Evolutionary conservation across 257 asterid genomes (phyloP), one percentile per base, ranked within the genome.

Genomic region (Linaria vulgaris): DNA sequence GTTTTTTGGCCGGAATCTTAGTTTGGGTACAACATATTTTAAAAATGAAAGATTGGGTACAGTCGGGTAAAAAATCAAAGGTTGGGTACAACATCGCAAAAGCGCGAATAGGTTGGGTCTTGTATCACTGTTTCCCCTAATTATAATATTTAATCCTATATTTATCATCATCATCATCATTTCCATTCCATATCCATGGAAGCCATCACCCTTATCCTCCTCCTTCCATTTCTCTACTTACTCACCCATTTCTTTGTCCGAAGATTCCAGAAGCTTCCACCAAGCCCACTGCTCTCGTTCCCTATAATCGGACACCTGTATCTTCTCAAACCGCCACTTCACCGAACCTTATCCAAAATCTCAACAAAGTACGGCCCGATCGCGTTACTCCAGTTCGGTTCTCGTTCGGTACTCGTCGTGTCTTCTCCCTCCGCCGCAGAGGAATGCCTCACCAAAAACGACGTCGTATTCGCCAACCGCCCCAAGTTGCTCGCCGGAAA

Each of bases 271-370:
- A 82, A 80, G 12, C 69, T 65, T 4, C 85, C 87, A 5, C 94
- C 87, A 14, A 21, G 67, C 14, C 90, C 86, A 13, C 71, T 66
- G 17, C 80, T 69, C 46, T 15, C 72, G 15, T 63, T 88, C 4
- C 94, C 96, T 2, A 3, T 87, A 9, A 30, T 88, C 0, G 94
- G 88, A 68, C 92, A 87, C 56, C 82, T 84, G 3, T 72, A 85
- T 54, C 75, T 81, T 50, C 24, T 88, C 25, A 77, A 75, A 39
- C 69, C 71, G 13, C 91, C 94, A 2, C 74, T 83, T 45, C 87
- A 85, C 21, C 72, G 71, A 45, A 74, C 90, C 71, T 49, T 81
- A 9, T 70, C 74, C 41, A 68, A 72, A 11, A 64, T 87, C 62
- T 80, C 94, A 0, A 6, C 19, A 46, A 73, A 66, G 16, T 68